Conservation (phyloP, 768 basidiomycete species). For the Pleurotus giganteus region DNA sequence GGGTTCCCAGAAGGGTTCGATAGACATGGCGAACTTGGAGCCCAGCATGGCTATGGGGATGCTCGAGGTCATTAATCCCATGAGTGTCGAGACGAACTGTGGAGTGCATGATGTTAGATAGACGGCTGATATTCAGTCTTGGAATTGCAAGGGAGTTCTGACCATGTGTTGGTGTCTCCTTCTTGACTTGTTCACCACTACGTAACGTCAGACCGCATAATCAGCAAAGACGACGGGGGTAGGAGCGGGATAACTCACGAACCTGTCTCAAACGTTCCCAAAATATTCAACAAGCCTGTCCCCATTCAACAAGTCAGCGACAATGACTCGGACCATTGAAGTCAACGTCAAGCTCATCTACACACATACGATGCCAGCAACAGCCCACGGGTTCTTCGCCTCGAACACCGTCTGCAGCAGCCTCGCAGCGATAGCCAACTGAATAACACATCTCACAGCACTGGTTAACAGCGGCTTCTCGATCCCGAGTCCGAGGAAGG, state of each 20-base stretch:
- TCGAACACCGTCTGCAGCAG: slow-evolving; percentile 75
- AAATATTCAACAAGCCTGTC: slow-evolving; percentile 64
- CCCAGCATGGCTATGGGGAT: slow-evolving; percentile 81
- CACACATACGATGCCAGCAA: slow-evolving; percentile 72
- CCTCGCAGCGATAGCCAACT: slow-evolving; percentile 72
- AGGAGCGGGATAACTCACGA: slow-evolving; percentile 18
- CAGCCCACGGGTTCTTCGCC: slow-evolving; percentile 70
- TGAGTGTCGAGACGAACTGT: slow-evolving; percentile 64
- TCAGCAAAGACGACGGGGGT: not conserved
- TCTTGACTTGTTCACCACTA: slow-evolving; percentile 79
- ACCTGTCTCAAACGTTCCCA: slow-evolving; percentile 81
- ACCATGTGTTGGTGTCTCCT: slow-evolving; percentile 77
- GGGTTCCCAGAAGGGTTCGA: slow-evolving; percentile 81
- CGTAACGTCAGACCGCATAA: not conserved
- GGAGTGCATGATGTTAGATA: not conserved
- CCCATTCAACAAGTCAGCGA: not conserved
- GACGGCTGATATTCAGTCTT: not conserved
- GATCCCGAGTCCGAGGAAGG: slow-evolving; percentile 63
- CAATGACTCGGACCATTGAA: no score
- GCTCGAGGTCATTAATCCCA: slow-evolving; percentile 71
- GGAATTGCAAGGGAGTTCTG: not conserved
- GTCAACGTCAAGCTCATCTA: slow-evolving; percentile 12
- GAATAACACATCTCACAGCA: slow-evolving; percentile 71
- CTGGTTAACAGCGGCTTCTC: slow-evolving; percentile 67
- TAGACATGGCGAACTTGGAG: slow-evolving; percentile 69